Percentiles rank a stretch among this genome's conserved stretches.
Evolutionary conservation across 1,284 basidiomycete species (phyloP).

Genomic region (Somion occarium): DNA sequence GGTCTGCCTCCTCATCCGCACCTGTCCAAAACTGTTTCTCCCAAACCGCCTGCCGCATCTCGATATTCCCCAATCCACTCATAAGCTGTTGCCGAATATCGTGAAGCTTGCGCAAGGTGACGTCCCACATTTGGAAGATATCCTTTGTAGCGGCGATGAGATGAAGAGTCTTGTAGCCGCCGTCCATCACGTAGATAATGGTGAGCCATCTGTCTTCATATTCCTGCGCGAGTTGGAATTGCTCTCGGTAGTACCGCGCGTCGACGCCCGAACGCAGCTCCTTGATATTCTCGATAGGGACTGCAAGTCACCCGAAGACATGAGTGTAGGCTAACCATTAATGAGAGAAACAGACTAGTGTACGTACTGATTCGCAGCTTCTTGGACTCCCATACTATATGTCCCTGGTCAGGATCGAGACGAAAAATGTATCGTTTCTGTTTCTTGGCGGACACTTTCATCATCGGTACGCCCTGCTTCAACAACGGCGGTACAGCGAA

Average conservation of each 20-base stretch:
- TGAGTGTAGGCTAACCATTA: not conserved
- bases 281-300: conserved; percentile 87
- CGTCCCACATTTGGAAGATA: conserved; percentile 66
- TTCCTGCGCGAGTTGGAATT: conserved; percentile 61
- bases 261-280: conserved; percentile 82
- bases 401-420: conserved; percentile 76
- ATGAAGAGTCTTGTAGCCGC: conserved; percentile 89
- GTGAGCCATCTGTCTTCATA: conserved; percentile 73
- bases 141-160: conserved; percentile 76
- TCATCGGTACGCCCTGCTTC: conserved; percentile 69
- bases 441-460: conserved; percentile 86
- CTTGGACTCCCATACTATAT: conserved; percentile 83
- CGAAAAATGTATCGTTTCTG: conserved; percentile 72
- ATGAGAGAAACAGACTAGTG: conserved; percentile 1
- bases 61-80: conserved; percentile 59
- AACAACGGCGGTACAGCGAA: conserved; percentile 46
- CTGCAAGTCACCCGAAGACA: conserved; percentile 45
- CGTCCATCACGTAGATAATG: conserved; percentile 71
- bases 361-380: conserved; percentile 63
- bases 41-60: conserved; percentile 72
- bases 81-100: conserved; percentile 64
- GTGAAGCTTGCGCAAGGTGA: conserved; percentile 54
- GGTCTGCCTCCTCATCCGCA: conserved; percentile 58
- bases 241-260: conserved; percentile 75
- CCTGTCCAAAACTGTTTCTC: conserved; percentile 81